phyloP scores from a whole-genome alignment of 495 filamentous ascomycete genomes.

The Penicillium herquei region DNA sequence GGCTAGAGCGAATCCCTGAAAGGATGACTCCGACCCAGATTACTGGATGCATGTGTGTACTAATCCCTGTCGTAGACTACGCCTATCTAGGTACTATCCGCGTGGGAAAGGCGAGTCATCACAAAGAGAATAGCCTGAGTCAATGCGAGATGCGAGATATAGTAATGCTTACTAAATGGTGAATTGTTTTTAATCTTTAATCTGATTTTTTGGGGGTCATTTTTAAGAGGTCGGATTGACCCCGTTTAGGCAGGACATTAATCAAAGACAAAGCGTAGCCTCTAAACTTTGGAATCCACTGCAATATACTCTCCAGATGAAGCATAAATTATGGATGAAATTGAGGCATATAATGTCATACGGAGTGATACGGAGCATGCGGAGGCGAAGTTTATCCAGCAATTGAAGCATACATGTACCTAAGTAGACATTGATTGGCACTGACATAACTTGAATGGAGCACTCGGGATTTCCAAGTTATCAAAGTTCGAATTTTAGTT shows the following conservation, averaged over 20 bases:
- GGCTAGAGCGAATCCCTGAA: not conserved
- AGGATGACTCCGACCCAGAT: not conserved
- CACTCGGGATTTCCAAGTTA: too few species aligned
- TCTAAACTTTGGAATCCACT: not conserved
- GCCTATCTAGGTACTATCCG: conserved; percentile 1
- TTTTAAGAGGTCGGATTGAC: too few species aligned
- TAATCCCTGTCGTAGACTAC: conserved; percentile 2
- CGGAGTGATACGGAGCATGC: too few species aligned
- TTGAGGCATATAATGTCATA: not conserved
- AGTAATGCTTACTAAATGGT: conserved; percentile 3
- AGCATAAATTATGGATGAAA: not conserved
- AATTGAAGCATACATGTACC: too few species aligned
- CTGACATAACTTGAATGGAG: too few species aligned
- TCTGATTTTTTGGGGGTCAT: not conserved
- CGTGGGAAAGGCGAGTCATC: not conserved
- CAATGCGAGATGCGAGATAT: conserved; percentile 6
- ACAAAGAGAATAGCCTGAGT: not conserved
- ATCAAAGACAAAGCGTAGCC: not conserved
- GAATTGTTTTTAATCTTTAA: too few species aligned
- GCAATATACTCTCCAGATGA: not conserved
- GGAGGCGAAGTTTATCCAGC: too few species aligned
- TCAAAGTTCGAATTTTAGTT: not conserved
- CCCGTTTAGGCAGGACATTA: not conserved
- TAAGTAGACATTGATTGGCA: too few species aligned
- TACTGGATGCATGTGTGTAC: not conserved